Percentiles rank a stretch among this genome's conserved stretches.
phyloP scores from a whole-genome alignment of 176 grass and related monocot species.

The Elymus sibiricus region DNA sequence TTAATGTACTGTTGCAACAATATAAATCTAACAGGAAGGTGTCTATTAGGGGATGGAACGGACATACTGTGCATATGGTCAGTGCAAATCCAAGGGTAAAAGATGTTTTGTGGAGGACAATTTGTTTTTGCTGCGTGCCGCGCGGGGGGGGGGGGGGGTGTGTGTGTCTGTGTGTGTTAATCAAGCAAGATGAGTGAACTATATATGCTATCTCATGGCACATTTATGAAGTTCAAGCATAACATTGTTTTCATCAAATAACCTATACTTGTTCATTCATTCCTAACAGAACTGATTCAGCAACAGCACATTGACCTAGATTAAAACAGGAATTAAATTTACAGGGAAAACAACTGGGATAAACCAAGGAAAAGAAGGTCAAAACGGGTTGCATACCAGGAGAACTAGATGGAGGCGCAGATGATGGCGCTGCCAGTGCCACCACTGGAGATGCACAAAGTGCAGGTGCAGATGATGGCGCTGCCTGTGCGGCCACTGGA shows the following conservation, averaged over 20 bases:
- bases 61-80: neutral
- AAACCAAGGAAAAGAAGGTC: neutral
- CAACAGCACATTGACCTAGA: neutral
- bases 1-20: neutral
- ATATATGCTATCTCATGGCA: neutral
- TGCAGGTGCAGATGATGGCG: neutral
- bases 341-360: neutral
- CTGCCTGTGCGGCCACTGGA: neutral
- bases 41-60: neutral
- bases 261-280: neutral
- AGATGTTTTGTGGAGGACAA: neutral
- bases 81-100: neutral
- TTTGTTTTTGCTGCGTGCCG: too few species aligned
- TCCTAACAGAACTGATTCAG: neutral
- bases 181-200: neutral
- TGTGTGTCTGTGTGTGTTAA: too few species aligned
- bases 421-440: neutral
- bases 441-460: neutral
- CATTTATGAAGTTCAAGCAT: neutral
- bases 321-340: neutral
- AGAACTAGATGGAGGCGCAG: slow-evolving; percentile 20
- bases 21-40: neutral
- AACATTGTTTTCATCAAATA: neutral
- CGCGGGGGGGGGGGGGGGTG: too few species aligned
- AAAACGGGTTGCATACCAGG: slow-evolving; percentile 27